Base-by-base conservation (phyloP, 129 eudicot species). In the carrot (Daucus carota) region DNA sequence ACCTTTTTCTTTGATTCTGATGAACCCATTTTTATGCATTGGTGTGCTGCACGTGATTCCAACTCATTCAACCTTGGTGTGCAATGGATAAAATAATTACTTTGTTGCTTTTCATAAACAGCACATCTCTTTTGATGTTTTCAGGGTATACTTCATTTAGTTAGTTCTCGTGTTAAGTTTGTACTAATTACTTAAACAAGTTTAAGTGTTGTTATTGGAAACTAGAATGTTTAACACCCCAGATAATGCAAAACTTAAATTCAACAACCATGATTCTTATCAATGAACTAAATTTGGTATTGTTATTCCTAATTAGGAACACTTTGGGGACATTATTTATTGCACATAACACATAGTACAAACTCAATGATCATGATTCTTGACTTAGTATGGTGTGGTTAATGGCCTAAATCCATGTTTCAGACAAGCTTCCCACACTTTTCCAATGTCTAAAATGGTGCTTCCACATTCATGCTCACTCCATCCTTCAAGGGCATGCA, bases 401-500 rank as follows among this genome's bases (percentile, higher is more conserved):
- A 71, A 71, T 34, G 74, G 74, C n/a, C 50, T 29, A 32, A 71
- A 71, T 41, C 74, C 74, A 71, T 71, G 74, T 71, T 71, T 71
- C 8, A 71, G 54, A n/a, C 73, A 20, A 24, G 77, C 77, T 42
- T 79, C 82, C 82, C 82, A 79, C 0, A 79, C 77, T 73, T 60
- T 79, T 42, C 69, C 78, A 11, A 79, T 40, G 41, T 73, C 73
- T 42, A 79, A 79, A 11, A 79, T 28, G 44, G 22, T 54, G 29
- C 32, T 75, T 7, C 82, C 82, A 31, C 77, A 73, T 31, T 79
- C 82, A 41, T 73, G 67, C 8, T 54, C 78, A 28, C 38, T 73
- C 82, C 77, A 79, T 73, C 73, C 77, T 22, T 79, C 82, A 33
- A 73, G 72, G 12, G 82, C 78, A 60, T 79, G 82, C 45, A 79